Percentiles rank a stretch among this genome's conserved stretches.
phyloP scores from a whole-genome alignment of 192 early-diverging fungal genomes.

The Linnemannia exigua region DNA sequence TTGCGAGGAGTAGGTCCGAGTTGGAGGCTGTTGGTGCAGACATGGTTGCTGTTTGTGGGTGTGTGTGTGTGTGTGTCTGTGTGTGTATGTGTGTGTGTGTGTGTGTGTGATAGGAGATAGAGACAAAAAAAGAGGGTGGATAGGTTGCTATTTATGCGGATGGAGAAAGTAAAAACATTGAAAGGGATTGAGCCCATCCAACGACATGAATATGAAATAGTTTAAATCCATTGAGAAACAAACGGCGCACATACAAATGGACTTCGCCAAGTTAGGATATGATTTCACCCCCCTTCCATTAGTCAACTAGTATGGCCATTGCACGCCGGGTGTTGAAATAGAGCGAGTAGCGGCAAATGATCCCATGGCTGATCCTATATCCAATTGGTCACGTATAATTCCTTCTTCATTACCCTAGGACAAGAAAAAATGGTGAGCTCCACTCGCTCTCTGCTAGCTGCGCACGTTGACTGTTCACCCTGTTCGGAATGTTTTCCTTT shows the following conservation, averaged over 20 bases:
- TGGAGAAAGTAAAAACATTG: not conserved
- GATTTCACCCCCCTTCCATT: no score
- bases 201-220: not conserved
- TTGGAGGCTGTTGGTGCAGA: not conserved
- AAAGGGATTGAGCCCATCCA: not conserved
- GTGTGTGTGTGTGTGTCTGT: no score
- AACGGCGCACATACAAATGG: not conserved
- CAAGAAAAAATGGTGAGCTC: not conserved
- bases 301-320: no score
- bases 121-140: not conserved
- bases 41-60: not conserved
- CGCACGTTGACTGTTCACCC: no score
- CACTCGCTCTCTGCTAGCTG: not conserved
- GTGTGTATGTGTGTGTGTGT: no score
- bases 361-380: not conserved
- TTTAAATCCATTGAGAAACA: not conserved
- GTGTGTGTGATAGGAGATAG: no score
- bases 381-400: not conserved
- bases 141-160: not conserved
- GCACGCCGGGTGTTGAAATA: not conserved
- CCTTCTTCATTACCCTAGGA: not conserved
- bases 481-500: not conserved
- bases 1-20: conserved; percentile 15
- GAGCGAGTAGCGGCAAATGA: not conserved
- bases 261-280: no score